Base-by-base conservation (phyloP, 306 rosid species). In the Carpinus viminea region DNA sequence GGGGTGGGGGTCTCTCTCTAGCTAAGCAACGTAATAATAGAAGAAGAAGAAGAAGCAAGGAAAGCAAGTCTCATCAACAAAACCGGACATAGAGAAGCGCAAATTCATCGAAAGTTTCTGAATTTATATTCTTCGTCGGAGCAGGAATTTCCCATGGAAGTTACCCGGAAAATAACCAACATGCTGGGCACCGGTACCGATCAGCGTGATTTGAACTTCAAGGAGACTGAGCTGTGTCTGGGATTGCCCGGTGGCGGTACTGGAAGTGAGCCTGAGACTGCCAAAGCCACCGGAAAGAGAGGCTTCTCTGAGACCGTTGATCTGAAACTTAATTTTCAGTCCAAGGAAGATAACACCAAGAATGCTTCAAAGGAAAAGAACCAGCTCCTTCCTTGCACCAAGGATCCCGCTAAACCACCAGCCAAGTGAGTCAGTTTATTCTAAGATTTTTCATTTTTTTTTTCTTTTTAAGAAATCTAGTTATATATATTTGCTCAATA, bases 281-380 rank as follows among this genome's bases (percentile, higher is more conserved):
- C 85, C 0, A 90, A 82, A 74, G 86, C 92, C 47, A 57, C 78
- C 6, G 98, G 94, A 72, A 95, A 95, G 85, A 90, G 99, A 76
- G 98, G 97, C 0, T 95, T 93, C 90, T 91, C 96, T 0, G 97
- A 91, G 85, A 93, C 99, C 1, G 88, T 95, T 77, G 98, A 95
- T 86, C 89, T 95, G 70, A 93, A 90, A 85, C 98, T 95, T 43
- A 95, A 91, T 57, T 83, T 92, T 75, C 88, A 88, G 38, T 18
- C 88, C 31, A 84, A 86, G 84, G 87, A 90, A 74, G 92, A 90
- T 86, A 85, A 79, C 65, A 41, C 70, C 31, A 86, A 85, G 46
- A 88, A 81, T 76, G 82, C 41, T 17, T 38, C 90, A 45, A 84
- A 87, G 87, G 94, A 93, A 68, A 92, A 88, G 74, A 89, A 50